Evolutionary conservation across 805 yeast species (phyloP), one percentile per base, ranked within the genome.

Genomic region (Monosporozyma aerobia): DNA sequence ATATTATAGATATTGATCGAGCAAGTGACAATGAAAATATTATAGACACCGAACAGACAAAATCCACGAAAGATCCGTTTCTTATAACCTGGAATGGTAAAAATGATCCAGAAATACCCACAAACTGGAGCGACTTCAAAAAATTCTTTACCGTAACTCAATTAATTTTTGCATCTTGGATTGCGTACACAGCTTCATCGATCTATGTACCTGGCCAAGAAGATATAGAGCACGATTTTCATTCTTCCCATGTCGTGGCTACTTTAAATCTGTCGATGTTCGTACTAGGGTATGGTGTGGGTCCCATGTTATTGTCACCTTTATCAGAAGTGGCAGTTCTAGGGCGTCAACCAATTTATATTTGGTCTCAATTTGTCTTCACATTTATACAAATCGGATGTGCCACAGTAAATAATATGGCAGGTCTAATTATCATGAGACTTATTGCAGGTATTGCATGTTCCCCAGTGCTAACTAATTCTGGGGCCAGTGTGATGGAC

Each of bases 211-310:
- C 85, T 1, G 77, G 80, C 16, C 64, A 73, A 25, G 67, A 61
- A 16, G 64, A 69, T 16, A 59, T 81, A 23, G 71, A 69, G 63
- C 63, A 63, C 32, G 76, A 78, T 44, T 78, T 79, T 57, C 54
- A 64, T n/a, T 72, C 77, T 4, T 65, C 74, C 11, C 63, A 64
- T 29, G 73, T 72, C 5, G 71, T 71, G 4, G 79, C 80, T 0
- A 66, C 75, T 0, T 65, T 82, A 30, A 80, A 82, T 2, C 69
- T 82, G 58, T 67, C 82, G 0, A 56, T 79, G 41, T 81, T 76
- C 55, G 80, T 80, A 11, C 57, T 80, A 30, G 86, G 85, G 7
- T 80, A 81, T 59, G 85, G 81, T 49, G 47, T 79, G n/a, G 83
- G 84, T 2, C 84, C 84, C 2, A 68, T 81, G 70, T 55, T 79